phyloP scores from a whole-genome alignment of 2,329 filamentous ascomycete species.

The Penicillium nordicum region DNA sequence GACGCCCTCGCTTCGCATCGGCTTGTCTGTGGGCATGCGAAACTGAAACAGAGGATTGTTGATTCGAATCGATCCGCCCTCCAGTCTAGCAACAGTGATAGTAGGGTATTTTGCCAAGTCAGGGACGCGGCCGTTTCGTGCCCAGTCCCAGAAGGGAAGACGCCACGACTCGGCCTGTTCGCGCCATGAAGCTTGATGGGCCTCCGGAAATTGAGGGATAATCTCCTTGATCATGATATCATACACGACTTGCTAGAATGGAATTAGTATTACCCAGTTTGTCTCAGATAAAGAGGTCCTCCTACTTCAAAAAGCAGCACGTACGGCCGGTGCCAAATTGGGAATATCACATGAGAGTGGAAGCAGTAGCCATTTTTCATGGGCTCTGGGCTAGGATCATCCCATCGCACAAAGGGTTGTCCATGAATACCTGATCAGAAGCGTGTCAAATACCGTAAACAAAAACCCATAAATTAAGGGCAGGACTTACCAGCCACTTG shows the following conservation, averaged over 20 bases:
- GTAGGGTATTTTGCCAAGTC: conserved; percentile 28
- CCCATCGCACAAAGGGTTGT: conserved; percentile 12
- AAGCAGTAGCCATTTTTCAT: conserved; percentile 66
- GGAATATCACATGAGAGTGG: conserved; percentile 72
- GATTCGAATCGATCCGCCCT: conserved; percentile 36
- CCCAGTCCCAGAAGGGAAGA: conserved; percentile 53
- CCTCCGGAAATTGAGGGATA: conserved; percentile 41
- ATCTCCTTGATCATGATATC: conserved; percentile 34
- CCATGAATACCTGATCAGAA: conserved; percentile 7
- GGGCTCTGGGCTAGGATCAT: conserved; percentile 10
- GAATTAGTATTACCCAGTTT: not conserved
- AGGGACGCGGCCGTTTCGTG: conserved; percentile 20
- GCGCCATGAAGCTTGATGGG: conserved; percentile 48
- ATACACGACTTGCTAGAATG: conserved; percentile 39
- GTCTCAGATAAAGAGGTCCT: not conserved
- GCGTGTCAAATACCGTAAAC: not conserved
- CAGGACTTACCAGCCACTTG: conserved; percentile 5
- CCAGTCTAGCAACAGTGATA: conserved; percentile 38
- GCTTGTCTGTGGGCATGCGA: conserved; percentile 29
- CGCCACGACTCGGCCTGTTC: conserved; percentile 42
- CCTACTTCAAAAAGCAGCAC: conserved; percentile 57
- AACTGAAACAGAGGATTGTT: conserved; percentile 48
- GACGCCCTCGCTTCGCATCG: conserved; percentile 11
- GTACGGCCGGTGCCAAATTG: conserved; percentile 81
- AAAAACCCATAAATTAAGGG: no score